Evolutionary conservation across 192 early-diverging fungal species (phyloP), one percentile per base, ranked within the genome.

Genomic region (Backusella macrospora): DNA sequence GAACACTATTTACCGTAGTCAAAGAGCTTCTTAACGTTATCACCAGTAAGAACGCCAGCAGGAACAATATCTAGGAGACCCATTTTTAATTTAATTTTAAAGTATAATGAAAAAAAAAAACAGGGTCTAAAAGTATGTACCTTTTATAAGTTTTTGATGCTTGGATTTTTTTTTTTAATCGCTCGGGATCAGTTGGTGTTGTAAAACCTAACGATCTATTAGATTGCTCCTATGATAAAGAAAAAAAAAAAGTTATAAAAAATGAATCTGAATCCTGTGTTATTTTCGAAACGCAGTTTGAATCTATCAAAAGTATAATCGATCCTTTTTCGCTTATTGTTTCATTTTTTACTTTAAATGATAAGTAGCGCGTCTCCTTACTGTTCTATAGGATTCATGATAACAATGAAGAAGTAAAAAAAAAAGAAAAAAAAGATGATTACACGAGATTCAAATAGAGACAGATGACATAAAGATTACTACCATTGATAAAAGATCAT

Each of bases 41-140:
- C 92, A 78, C 96, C 96, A 71, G 95, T 95, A 80, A 98, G 84
- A 81, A 98, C 96, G 70, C 96, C 96, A 78, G 95, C 84, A 65
- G 92, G 91, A 80, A 97, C 90, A 75, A 96, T 86, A 81, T 90
- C 90, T 71, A 93, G 86, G 66, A 95, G 75, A 85, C 92, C 93
- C 90, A 92, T 91, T 72, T 52, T 88, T 74, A 48, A n/a, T n/a
- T n/a, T n/a, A n/a, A n/a, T n/a, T n/a, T 40, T 65, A 38, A 65
- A 65, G 64, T 40, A 65, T 37, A 65, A 42, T 16, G n/a, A 38
- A 39, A 40, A 42, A 65, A 65, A 21, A 40, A 65, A 42, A 65
- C n/a, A 65, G 64, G 48, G 49, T 4, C 49, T 21, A 55, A 55
- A 55, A 39, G 18, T 42, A 39, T 34, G 62, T 34, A 65, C 37